phyloP scores from a whole-genome alignment of 1,284 basidiomycete species.

The Sphaerobolus stellatus region DNA sequence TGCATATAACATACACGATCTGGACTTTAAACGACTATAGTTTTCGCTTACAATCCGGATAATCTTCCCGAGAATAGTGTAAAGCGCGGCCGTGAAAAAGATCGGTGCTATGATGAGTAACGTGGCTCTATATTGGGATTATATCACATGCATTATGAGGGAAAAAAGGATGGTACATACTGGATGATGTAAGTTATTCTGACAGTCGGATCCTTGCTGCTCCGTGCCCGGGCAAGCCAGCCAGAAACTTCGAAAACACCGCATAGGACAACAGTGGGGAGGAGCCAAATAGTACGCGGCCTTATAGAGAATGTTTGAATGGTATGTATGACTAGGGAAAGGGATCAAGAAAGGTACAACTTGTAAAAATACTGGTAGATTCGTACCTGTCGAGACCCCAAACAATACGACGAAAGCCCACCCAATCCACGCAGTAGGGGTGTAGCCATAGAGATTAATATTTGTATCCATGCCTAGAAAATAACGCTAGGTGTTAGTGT shows the following conservation, averaged over 20 bases:
- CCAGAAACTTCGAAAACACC: conserved; percentile 40
- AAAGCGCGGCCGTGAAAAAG: conserved; percentile 10
- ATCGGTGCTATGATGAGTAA: conserved; percentile 3
- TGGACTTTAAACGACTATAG: conserved; percentile 7
- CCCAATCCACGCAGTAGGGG: no score
- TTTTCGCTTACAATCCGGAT: background rate
- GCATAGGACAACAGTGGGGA: conserved; percentile 36
- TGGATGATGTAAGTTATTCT: background rate
- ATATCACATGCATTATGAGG: background rate
- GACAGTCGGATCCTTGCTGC: conserved; percentile 25
- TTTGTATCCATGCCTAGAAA: no score
- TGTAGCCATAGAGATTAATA: no score
- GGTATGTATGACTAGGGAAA: conserved; percentile 40
- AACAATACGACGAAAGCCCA: no score
- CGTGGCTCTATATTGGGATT: background rate
- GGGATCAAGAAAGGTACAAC: no score
- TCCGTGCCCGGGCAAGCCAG: conserved; percentile 41
- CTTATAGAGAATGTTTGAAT: conserved; percentile 27
- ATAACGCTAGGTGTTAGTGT: no score
- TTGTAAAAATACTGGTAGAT: no score
- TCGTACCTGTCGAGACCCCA: no score
- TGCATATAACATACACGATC: background rate
- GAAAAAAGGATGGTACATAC: no score
- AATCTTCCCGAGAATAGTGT: conserved; percentile 1
- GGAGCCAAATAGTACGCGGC: conserved; percentile 41